A percentile compares a stretch with the other conserved stretches of the same genome.
phyloP scores from a whole-genome alignment of 495 filamentous ascomycete species.

The Neurospora sp. region DNA sequence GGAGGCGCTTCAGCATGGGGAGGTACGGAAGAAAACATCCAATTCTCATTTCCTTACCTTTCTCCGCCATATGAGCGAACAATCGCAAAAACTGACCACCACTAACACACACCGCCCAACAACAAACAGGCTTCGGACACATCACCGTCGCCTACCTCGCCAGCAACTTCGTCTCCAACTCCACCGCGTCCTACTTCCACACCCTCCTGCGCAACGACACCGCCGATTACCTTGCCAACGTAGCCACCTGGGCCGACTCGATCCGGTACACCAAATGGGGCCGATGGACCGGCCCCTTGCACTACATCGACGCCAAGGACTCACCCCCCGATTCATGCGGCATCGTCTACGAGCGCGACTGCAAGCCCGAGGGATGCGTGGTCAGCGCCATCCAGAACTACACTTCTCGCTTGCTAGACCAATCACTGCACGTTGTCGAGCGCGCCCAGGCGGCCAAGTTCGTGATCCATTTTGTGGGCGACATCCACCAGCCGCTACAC shows the following conservation, averaged over 20 bases:
- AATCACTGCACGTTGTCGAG: constrained; percentile 24
- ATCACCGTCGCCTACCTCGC: constrained; percentile 49
- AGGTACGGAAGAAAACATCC: constrained; percentile 5
- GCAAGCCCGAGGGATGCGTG: constrained; percentile 49
- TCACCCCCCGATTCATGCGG: constrained; percentile 47
- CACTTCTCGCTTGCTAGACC: constrained; percentile 39
- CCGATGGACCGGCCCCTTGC: constrained; percentile 46
- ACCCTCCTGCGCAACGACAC: constrained; percentile 34
- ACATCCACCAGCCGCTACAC: constrained; percentile 59
- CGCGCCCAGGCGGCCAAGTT: constrained; percentile 48
- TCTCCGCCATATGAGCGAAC: background rate
- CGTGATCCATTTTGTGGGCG: constrained; percentile 54
- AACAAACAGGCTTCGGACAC: constrained; percentile 43
- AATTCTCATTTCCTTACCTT: background rate
- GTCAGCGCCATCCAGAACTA: constrained; percentile 52
- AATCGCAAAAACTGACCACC: background rate
- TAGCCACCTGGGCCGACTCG: constrained; percentile 56
- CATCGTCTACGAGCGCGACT: constrained; percentile 52
- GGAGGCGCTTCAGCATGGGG: constrained; percentile 17
- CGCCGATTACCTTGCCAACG: constrained; percentile 44
- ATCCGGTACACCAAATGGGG: constrained; percentile 50
- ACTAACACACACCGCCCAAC: background rate
- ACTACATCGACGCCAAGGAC: constrained; percentile 66
- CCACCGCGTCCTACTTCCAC: constrained; percentile 33
- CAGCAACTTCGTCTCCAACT: constrained; percentile 30